Percentiles rank a stretch among this genome's conserved stretches.
phyloP scores from a whole-genome alignment of 441 rosid species.

The Macaranga tanarius region DNA sequence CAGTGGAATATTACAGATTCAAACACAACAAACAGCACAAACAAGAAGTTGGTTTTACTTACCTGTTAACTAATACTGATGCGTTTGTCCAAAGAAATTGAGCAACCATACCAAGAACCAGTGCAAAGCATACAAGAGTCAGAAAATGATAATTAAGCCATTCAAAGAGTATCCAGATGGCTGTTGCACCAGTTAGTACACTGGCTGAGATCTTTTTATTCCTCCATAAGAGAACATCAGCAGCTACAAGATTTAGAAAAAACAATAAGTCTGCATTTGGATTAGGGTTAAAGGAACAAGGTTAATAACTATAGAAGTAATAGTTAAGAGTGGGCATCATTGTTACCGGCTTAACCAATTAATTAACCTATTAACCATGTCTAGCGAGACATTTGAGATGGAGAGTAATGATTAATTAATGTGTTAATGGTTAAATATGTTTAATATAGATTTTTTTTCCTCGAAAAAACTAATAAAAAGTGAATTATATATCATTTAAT shows the following conservation, averaged over 20 bases:
- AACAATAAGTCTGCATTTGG: no score
- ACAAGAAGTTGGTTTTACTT: conserved; percentile 7
- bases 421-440: no score
- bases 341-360: no score
- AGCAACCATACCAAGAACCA: conserved; percentile 78
- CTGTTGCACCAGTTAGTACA: conserved; percentile 68
- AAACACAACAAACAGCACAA: conserved; percentile 10
- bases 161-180: conserved; percentile 88
- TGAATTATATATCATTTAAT: no score
- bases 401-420: no score
- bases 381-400: no score
- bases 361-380: no score
- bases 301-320: no score
- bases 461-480: no score
- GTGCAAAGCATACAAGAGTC: conserved; percentile 53
- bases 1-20: not conserved
- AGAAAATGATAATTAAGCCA: conserved; percentile 90
- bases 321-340: no score
- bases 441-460: no score
- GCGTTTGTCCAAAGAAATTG: conserved; percentile 85
- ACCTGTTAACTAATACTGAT: conserved; percentile 70
- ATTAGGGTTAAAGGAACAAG: no score
- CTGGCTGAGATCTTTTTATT: conserved; percentile 94
- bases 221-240: conserved; percentile 99
- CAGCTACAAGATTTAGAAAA: conserved; percentile 53